These are phyloP conservation scores for Vanrija sp. DNA, from an alignment of 1,284 basidiomycete genomes.

Conservation along the genomic window DNA sequence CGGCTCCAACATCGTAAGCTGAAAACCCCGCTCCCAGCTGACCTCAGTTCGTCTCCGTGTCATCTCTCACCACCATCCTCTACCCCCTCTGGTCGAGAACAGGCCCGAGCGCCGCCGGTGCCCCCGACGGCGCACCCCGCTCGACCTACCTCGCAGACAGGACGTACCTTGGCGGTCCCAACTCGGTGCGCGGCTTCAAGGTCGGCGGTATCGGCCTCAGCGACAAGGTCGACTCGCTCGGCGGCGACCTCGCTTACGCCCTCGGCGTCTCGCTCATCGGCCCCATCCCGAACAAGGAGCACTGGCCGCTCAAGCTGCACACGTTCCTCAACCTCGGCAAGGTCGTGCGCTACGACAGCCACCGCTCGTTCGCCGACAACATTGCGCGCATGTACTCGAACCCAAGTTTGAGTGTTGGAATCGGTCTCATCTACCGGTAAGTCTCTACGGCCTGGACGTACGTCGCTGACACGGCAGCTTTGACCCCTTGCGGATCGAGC, in stretches of 20 bases:
- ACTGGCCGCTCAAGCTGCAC: conserved; percentile 89
- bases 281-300: conserved; percentile 68
- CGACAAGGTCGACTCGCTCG: conserved; percentile 73
- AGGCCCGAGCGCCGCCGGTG: not conserved
- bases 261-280: conserved; percentile 75
- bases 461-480: conserved; percentile 19
- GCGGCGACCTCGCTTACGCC: conserved; percentile 85
- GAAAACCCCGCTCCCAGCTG: not conserved
- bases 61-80: conserved; percentile 43
- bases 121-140: conserved; percentile 4
- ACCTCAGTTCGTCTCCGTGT: conserved; percentile 42
- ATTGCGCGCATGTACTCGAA: conserved; percentile 45
- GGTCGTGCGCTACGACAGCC: conserved; percentile 61
- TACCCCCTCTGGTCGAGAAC: conserved; percentile 34
- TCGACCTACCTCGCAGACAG: conserved; percentile 67
- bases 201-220: conserved; percentile 78
- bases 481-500: conserved; percentile 58
- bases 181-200: conserved; percentile 81
- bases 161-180: conserved; percentile 90
- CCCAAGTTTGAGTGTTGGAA: conserved; percentile 64
- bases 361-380: conserved; percentile 46
- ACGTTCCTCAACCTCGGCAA: conserved; percentile 80
- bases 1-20: conserved; percentile 45
- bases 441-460: not conserved
- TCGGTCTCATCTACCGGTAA: conserved; percentile 80